Percentiles rank a stretch among this genome's conserved stretches.
Conservation (phyloP, 768 basidiomycete species). For the Scleroderma citrinum region DNA sequence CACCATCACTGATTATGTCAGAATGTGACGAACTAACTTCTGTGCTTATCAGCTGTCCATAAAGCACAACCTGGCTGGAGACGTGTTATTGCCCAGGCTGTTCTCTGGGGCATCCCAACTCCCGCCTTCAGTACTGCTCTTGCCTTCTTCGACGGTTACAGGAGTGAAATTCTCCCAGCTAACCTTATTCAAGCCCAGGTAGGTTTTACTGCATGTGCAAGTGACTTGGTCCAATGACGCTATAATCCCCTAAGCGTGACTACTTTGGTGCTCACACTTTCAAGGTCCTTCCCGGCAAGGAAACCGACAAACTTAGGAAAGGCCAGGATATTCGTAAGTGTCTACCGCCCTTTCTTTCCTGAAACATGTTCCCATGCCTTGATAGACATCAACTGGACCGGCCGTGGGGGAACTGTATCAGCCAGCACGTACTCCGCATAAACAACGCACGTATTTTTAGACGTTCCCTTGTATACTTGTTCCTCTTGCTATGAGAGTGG, state of each 20-base stretch:
- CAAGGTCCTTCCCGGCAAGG: conserved; percentile 88
- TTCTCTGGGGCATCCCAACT: conserved; percentile 96
- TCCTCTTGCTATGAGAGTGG: no score
- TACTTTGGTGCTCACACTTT: conserved; percentile 99
- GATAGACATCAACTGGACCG: conserved; percentile 97
- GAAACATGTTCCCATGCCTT: conserved; percentile 2
- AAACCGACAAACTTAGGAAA: conserved; percentile 73
- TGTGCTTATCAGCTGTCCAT: conserved; percentile 63
- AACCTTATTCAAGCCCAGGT: conserved; percentile 94
- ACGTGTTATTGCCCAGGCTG: conserved; percentile 91
- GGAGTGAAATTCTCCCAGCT: conserved; percentile 90
- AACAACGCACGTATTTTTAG: conserved; percentile 15
- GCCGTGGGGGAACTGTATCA: conserved; percentile 92
- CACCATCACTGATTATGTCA: neutral
- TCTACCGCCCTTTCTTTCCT: neutral
- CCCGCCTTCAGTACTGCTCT: conserved; percentile 98
- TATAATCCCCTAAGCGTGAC: conserved; percentile 57
- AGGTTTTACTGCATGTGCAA: conserved; percentile 7
- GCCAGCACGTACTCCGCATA: conserved; percentile 78
- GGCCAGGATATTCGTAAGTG: conserved; percentile 85
- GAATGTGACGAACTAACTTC: conserved; percentile 1
- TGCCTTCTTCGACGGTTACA: conserved; percentile 98
- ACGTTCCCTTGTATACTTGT: conserved; percentile 4
- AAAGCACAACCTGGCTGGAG: conserved; percentile 98
- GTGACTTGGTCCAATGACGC: neutral